A percentile compares a stretch with the other conserved stretches of the same genome.
Evolutionary conservation across 129 eudicot species (phyloP).

Genomic region (Artemisia annua): DNA sequence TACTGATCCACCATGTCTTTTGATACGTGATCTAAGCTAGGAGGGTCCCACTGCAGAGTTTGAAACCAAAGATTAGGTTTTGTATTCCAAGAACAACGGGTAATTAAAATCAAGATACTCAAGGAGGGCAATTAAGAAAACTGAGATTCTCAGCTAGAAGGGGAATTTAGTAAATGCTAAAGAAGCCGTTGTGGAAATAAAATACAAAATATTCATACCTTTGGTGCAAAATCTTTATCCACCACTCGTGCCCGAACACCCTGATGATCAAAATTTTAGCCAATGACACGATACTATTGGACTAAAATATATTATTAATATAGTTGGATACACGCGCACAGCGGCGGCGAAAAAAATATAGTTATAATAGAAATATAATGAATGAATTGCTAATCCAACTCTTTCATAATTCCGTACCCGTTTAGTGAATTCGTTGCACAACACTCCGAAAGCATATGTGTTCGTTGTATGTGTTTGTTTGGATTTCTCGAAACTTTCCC

Average conservation of each 20-base stretch:
- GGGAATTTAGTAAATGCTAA: background rate
- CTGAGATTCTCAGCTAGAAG: background rate
- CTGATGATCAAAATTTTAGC: constrained; percentile 30
- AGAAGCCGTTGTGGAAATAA: background rate
- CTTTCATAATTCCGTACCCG: too few relatives aligned
- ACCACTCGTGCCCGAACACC: constrained; percentile 84
- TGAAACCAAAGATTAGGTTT: background rate
- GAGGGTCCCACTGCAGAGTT: constrained; percentile 74
- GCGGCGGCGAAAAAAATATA: too few relatives aligned
- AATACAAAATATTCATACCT: constrained; percentile 43
- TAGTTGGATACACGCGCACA: too few relatives aligned
- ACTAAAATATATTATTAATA: background rate
- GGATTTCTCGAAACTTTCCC: too few relatives aligned
- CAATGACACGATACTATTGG: background rate
- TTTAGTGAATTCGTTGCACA: too few relatives aligned
- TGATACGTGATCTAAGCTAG: constrained; percentile 64
- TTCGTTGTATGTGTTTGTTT: too few relatives aligned
- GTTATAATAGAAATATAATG: too few relatives aligned
- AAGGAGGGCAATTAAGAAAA: background rate
- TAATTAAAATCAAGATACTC: background rate
- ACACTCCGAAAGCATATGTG: too few relatives aligned
- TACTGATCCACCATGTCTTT: constrained; percentile 73
- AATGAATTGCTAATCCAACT: too few relatives aligned
- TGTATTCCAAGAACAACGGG: background rate
- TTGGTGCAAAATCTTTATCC: constrained; percentile 78